phyloP scores from a whole-genome alignment of 257 asterid species.

The Echium plantagineum region DNA sequence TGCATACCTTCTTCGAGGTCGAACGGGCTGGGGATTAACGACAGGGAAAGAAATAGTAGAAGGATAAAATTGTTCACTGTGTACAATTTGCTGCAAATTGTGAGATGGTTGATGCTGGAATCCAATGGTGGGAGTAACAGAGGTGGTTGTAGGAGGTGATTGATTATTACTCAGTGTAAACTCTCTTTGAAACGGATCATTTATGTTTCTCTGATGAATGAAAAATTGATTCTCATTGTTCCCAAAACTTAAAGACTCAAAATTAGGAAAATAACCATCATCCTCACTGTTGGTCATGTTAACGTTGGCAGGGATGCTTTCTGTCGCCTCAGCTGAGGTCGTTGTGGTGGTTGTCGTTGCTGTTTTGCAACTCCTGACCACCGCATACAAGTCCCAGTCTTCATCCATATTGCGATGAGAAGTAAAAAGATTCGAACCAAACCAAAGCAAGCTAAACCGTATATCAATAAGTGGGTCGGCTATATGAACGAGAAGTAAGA shows the following conservation, averaged over 20 bases:
- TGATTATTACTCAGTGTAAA: slow-evolving; percentile 10
- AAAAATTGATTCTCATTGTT: slow-evolving; percentile 17
- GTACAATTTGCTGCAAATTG: slow-evolving; percentile 16
- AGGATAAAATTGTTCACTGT: slow-evolving; percentile 11
- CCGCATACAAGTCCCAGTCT: slow-evolving; percentile 68
- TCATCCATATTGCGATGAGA: slow-evolving; percentile 22
- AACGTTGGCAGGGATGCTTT: slow-evolving; percentile 3
- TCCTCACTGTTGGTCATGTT: not conserved
- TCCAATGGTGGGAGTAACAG: slow-evolving; percentile 9
- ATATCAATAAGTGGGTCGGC: no score
- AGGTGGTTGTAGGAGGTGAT: not conserved
- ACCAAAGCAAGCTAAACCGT: no score
- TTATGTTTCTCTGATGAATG: slow-evolving; percentile 3
- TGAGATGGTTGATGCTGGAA: slow-evolving; percentile 3
- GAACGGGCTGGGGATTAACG: slow-evolving; percentile 22
- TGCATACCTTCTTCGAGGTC: slow-evolving; percentile 40
- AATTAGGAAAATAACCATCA: slow-evolving; percentile 11
- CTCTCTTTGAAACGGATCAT: slow-evolving; percentile 23
- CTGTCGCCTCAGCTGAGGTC: slow-evolving; percentile 4
- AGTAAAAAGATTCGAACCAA: no score
- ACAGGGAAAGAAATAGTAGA: slow-evolving; percentile 17
- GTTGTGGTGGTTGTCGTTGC: slow-evolving; percentile 17
- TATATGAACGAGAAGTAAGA: no score
- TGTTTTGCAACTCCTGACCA: slow-evolving; percentile 40
- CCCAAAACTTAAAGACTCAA: slow-evolving; percentile 1